Evolutionary conservation across 2,329 filamentous ascomycete species (phyloP), one percentile per base, ranked within the genome.

Genomic region (Fusarium sororula): DNA sequence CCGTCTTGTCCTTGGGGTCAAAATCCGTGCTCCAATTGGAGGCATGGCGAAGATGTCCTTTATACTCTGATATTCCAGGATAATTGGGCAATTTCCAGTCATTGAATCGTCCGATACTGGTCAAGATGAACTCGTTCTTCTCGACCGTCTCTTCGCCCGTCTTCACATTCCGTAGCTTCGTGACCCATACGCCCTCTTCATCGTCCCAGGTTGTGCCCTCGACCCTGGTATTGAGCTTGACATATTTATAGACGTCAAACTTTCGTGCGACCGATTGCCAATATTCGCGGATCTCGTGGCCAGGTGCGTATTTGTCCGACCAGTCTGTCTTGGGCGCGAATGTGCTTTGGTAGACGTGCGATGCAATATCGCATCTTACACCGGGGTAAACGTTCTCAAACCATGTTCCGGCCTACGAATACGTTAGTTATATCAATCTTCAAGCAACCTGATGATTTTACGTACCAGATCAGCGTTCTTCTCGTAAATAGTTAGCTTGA

Each of bases 251-350:
- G 4, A 93, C 88, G 61, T 90, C 85, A 78, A 93, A 87, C 74
- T 93, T 92, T 13, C 83, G 83, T 0, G 91, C 91, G 7, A 92
- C 80, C 0, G 80, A 80, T 74, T 92, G 86, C 90, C 91, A 91
- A 78, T 94, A 94, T 22, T 89, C 85, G 12, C 86, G 83, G 66
- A 94, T 94, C 79, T 94, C 92, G 8, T 83, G 79, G 0, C 92
- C 92, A 42, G 89, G 88, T 0, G 92, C 88, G 76, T 93, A 94
- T 67, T 90, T 86, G 74, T 93, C 90, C 0, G 86, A 87, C 92
- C 92, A 94, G 72, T 92, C 85, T 0, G 87, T 88, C 63, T 94
- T 94, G 2, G 91, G 90, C 12, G 86, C 85, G 79, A 93, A 94
- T 0, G 89, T 90, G 13, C 88, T 88, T 77, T 93, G 91, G 75